Evolutionary conservation across 2,329 filamentous ascomycete genomes (phyloP).

Genomic region (Phaeomoniella chlamydospora): DNA sequence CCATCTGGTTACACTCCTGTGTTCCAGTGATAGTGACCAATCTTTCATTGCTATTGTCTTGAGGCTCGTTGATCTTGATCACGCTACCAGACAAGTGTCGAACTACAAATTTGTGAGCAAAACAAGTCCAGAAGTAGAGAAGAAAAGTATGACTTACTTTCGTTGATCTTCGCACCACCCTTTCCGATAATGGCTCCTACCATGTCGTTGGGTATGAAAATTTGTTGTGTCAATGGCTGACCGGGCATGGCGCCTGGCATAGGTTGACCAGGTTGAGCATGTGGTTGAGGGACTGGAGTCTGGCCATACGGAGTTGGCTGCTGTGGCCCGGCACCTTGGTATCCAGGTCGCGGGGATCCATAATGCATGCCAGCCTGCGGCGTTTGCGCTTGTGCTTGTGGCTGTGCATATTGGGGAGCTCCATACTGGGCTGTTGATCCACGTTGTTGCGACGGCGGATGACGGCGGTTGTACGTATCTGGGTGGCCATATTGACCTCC

Average conservation of each 20-base stretch:
- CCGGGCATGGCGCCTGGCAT: conserved; percentile 63
- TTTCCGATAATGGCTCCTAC: conserved; percentile 98
- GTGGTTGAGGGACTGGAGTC: conserved; percentile 45
- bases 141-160: too few species aligned
- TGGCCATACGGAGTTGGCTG: conserved; percentile 58
- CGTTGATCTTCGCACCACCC: conserved; percentile 97
- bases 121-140: too few species aligned
- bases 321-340: conserved; percentile 66
- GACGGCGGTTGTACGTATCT: conserved; percentile 66
- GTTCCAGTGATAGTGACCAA: conserved; percentile 95
- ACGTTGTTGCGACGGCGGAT: conserved; percentile 58
- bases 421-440: conserved; percentile 62
- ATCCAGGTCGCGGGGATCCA: conserved; percentile 57
- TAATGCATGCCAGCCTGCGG: conserved; percentile 56
- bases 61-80: conserved; percentile 99
- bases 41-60: conserved; percentile 97
- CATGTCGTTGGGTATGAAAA: conserved; percentile 99
- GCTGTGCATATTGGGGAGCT: conserved; percentile 38
- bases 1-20: conserved; percentile 98
- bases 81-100: conserved; percentile 92
- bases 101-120: too few species aligned
- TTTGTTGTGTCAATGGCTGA: conserved; percentile 87
- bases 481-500: conserved; percentile 85
- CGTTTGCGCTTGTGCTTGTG: conserved; percentile 34
- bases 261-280: conserved; percentile 45